Evolutionary conservation across 2,329 filamentous ascomycete species (phyloP).

Genomic region (Aspergillus aculeatinus): DNA sequence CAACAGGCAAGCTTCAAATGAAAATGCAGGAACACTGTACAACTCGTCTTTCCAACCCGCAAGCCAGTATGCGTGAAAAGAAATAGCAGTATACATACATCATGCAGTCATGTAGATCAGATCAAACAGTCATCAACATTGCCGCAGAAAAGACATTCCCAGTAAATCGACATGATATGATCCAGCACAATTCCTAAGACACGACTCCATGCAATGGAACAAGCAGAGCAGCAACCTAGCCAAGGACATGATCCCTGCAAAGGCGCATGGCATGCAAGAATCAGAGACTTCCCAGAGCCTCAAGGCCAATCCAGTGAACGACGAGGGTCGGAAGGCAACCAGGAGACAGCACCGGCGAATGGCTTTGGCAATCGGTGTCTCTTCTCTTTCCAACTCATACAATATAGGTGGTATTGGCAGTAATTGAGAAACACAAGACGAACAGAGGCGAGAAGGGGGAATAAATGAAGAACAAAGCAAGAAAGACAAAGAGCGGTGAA

Average conservation of each 20-base stretch:
- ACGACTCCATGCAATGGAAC: not conserved
- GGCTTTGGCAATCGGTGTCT: constrained; percentile 1
- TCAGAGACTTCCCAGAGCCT: constrained; percentile 23
- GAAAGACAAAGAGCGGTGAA: not conserved
- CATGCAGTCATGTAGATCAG: constrained; percentile 32
- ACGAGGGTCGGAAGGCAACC: constrained; percentile 24
- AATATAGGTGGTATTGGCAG: constrained; percentile 8
- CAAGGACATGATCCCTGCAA: constrained; percentile 2
- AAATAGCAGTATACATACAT: constrained; percentile 37
- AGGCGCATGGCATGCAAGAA: constrained; percentile 9
- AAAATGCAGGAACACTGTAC: constrained; percentile 24
- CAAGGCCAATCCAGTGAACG: constrained; percentile 34
- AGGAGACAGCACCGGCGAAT: constrained; percentile 24
- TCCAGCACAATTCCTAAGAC: not conserved
- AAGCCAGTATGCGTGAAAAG: constrained; percentile 16
- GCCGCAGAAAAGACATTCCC: constrained; percentile 4
- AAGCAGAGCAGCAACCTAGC: constrained; percentile 5
- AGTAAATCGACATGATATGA: not conserved
- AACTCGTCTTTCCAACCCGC: constrained; percentile 18
- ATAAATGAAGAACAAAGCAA: constrained; percentile 2
- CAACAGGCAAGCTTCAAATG: constrained; percentile 8
- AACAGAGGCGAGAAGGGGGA: constrained; percentile 8
- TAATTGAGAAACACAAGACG: constrained; percentile 7
- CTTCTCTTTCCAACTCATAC: constrained; percentile 15
- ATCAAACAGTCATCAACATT: constrained; percentile 17